Conservation (phyloP, 176 grass and related monocot genomes). For the Chloris gayana region DNA sequence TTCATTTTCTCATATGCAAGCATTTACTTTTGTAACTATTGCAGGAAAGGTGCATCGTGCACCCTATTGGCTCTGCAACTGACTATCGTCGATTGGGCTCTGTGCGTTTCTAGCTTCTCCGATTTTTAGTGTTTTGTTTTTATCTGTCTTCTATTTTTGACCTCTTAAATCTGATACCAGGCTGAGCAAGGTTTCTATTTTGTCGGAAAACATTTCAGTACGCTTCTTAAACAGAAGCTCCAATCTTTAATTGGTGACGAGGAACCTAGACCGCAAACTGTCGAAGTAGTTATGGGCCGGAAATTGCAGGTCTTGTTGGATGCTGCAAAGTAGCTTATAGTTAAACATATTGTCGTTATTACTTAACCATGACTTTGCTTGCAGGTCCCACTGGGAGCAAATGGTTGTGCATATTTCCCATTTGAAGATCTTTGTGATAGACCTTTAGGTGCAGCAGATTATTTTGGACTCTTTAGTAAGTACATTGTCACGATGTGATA, state of each 20-base stretch:
- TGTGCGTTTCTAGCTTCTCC: conserved; percentile 54
- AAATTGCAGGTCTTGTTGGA: conserved; percentile 67
- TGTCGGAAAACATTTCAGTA: conserved; percentile 57
- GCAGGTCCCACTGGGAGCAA: conserved; percentile 79
- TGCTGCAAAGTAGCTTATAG: background rate
- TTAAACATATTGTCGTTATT: background rate
- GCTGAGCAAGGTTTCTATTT: conserved; percentile 94
- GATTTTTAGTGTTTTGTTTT: conserved; percentile 5
- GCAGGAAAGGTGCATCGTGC: conserved; percentile 79
- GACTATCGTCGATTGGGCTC: conserved; percentile 91
- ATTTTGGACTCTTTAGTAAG: conserved; percentile 96
- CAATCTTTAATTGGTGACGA: conserved; percentile 72
- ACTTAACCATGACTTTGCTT: conserved; percentile 30
- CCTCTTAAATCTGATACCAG: conserved; percentile 40
- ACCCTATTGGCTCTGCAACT: conserved; percentile 80
- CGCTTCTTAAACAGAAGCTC: conserved; percentile 78
- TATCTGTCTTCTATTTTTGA: background rate
- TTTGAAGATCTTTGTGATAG: conserved; percentile 94
- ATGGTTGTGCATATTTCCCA: conserved; percentile 91
- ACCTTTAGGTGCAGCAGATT: conserved; percentile 93
- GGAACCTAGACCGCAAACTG: conserved; percentile 67
- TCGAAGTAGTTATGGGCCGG: conserved; percentile 92
- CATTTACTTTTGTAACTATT: conserved; percentile 36
- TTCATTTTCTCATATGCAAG: background rate
- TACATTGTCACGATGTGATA: conserved; percentile 12